phyloP scores from a whole-genome alignment of 306 rosid genomes.

The Quercus engelmannii region DNA sequence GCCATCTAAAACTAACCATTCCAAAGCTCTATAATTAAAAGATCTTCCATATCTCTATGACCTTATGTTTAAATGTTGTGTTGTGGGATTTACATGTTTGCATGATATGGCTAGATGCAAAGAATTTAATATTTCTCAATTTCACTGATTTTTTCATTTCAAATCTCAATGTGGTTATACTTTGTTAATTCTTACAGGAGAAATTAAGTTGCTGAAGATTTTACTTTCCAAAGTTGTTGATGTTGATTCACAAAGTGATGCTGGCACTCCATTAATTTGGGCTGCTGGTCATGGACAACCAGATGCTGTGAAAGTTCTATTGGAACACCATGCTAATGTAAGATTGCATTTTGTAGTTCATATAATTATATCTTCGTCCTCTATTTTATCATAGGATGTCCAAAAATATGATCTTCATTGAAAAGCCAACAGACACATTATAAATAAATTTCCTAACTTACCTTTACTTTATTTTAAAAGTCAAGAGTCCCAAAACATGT shows the following conservation, averaged over 20 bases:
- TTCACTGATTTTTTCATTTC: not conserved
- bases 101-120: not conserved
- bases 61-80: not conserved
- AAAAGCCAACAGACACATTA: too few species aligned
- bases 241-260: conserved; percentile 79
- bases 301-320: conserved; percentile 63
- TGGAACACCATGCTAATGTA: conserved; percentile 82
- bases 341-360: conserved; percentile 11
- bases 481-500: too few species aligned
- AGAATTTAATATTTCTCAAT: not conserved
- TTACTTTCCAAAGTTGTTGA: conserved; percentile 69
- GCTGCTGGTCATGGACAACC: conserved; percentile 93
- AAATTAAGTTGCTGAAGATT: conserved; percentile 63
- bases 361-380: not conserved
- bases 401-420: too few species aligned
- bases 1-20: not conserved
- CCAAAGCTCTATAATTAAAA: not conserved
- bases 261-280: conserved; percentile 90
- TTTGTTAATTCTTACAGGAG: conserved; percentile 48
- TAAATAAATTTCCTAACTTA: too few species aligned
- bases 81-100: not conserved
- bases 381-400: too few species aligned
- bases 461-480: too few species aligned
- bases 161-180: conserved; percentile 3
- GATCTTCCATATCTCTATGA: not conserved